A percentile compares a stretch with the other conserved stretches of the same genome.
These are phyloP conservation scores for Fusarium dimerum DNA, from an alignment of 2,329 filamentous ascomycete genomes.

Conservation along the genomic window DNA sequence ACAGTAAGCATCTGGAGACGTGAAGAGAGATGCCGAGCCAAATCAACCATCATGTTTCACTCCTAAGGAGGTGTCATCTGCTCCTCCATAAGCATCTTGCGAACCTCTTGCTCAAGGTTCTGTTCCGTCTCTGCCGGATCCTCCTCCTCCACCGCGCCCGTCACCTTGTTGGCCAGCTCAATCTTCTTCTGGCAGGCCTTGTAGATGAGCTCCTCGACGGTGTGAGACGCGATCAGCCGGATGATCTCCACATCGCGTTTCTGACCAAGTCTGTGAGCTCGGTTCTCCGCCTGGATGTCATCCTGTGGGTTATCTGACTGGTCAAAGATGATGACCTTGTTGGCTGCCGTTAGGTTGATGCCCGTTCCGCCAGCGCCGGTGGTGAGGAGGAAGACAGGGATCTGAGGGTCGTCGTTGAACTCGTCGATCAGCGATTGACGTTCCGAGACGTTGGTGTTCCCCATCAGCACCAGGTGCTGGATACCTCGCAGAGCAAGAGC, in stretches of 20 bases:
- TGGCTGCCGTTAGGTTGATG: conserved; percentile 92
- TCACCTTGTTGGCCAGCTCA: conserved; percentile 71
- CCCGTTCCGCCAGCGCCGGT: conserved; percentile 96
- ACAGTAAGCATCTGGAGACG: conserved; percentile 4
- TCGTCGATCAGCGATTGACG: conserved; percentile 87
- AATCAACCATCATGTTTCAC: not conserved
- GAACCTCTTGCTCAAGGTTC: conserved; percentile 46
- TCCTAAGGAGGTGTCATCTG: conserved; percentile 42
- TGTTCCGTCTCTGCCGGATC: conserved; percentile 28
- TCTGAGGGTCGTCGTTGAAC: conserved; percentile 73
- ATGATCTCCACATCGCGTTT: conserved; percentile 88
- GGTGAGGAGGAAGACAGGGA: conserved; percentile 89
- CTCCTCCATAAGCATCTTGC: conserved; percentile 44
- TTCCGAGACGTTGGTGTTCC: conserved; percentile 76
- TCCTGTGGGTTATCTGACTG: conserved; percentile 97
- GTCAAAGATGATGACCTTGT: conserved; percentile 98
- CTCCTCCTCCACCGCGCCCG: conserved; percentile 40
- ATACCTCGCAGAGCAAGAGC: conserved; percentile 75
- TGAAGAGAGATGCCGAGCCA: not conserved
- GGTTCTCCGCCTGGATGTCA: conserved; percentile 97
- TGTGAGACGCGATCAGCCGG: conserved; percentile 74
- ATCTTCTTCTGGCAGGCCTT: conserved; percentile 91
- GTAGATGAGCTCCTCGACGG: conserved; percentile 92
- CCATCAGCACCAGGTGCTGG: conserved; percentile 82
- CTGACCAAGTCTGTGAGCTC: conserved; percentile 93